Conservation (phyloP, 139 green algal genomes). For the Diplosphaera chodatii region DNA sequence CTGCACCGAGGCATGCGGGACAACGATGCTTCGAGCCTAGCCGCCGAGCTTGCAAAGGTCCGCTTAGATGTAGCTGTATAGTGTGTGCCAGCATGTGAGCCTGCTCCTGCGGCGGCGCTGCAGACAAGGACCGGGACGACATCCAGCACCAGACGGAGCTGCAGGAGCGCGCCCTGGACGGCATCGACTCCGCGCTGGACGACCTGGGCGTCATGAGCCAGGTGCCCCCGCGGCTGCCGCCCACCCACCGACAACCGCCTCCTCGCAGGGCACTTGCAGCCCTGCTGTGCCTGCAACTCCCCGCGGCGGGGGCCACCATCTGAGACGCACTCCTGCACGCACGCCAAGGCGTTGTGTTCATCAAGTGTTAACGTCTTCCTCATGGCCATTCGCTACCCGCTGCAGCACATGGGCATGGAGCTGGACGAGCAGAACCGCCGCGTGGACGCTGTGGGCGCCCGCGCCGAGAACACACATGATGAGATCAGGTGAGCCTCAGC, state of each 20-base stretch:
- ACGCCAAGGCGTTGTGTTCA: too few relatives aligned
- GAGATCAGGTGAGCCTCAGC: neutral
- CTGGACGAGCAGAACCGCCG: neutral
- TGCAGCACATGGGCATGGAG: constrained; percentile 4
- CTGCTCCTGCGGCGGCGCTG: too few relatives aligned
- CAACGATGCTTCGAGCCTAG: too few relatives aligned
- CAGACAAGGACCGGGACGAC: constrained; percentile 9
- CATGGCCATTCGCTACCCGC: neutral
- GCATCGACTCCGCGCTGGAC: constrained; percentile 9
- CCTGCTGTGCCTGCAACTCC: too few relatives aligned
- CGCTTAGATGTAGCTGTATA: too few relatives aligned
- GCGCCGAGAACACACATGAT: neutral
- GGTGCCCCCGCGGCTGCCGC: neutral
- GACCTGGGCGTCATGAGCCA: constrained; percentile 5
- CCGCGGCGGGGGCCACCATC: too few relatives aligned
- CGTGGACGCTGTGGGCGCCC: neutral
- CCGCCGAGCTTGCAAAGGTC: too few relatives aligned
- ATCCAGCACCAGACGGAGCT: constrained; percentile 5
- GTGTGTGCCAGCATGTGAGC: too few relatives aligned
- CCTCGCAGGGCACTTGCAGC: neutral
- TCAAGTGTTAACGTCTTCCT: neutral
- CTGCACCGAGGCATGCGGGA: too few relatives aligned
- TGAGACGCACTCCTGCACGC: too few relatives aligned
- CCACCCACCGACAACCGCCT: neutral
- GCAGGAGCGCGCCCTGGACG: constrained; percentile 11